A percentile compares a stretch with the other conserved stretches of the same genome.
phyloP scores from a whole-genome alignment of 805 yeast genomes.

The Saccharomycopsis vini region DNA sequence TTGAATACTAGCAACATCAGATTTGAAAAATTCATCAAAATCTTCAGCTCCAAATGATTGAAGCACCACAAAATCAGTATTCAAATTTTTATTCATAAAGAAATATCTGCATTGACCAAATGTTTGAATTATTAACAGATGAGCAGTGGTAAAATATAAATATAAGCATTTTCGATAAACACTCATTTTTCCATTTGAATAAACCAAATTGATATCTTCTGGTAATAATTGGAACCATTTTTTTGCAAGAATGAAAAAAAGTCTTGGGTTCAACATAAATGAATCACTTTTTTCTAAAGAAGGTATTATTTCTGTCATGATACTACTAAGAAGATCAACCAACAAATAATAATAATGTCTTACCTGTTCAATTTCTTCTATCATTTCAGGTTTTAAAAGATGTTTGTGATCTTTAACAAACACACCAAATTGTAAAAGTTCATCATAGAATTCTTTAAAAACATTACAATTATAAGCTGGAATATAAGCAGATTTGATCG shows the following conservation, averaged over 20 bases:
- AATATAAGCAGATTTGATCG: slow-evolving; percentile 8
- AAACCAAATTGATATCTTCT: neutral
- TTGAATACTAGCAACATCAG: neutral
- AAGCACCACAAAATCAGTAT: neutral
- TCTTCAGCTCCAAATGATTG: slow-evolving; percentile 4
- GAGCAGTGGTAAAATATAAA: slow-evolving; percentile 7
- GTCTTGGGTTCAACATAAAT: neutral
- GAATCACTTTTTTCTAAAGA: neutral
- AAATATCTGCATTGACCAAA: slow-evolving; percentile 5
- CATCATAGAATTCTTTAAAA: slow-evolving; percentile 6
- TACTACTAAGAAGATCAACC: neutral
- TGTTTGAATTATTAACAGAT: neutral
- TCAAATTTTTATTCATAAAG: neutral
- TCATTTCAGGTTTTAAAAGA: neutral
- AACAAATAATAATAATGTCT: neutral
- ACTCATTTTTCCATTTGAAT: slow-evolving; percentile 2
- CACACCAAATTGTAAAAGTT: slow-evolving; percentile 5
- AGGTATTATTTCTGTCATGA: neutral
- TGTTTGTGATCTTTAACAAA: neutral
- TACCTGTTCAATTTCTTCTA: slow-evolving; percentile 2
- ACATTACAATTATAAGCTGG: slow-evolving; percentile 3
- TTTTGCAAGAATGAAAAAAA: neutral
- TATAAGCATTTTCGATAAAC: neutral
- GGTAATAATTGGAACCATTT: slow-evolving; percentile 9
- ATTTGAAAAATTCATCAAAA: slow-evolving; percentile 3